Base-by-base conservation (phyloP, 306 rosid species). In the Castanea mollissima region DNA sequence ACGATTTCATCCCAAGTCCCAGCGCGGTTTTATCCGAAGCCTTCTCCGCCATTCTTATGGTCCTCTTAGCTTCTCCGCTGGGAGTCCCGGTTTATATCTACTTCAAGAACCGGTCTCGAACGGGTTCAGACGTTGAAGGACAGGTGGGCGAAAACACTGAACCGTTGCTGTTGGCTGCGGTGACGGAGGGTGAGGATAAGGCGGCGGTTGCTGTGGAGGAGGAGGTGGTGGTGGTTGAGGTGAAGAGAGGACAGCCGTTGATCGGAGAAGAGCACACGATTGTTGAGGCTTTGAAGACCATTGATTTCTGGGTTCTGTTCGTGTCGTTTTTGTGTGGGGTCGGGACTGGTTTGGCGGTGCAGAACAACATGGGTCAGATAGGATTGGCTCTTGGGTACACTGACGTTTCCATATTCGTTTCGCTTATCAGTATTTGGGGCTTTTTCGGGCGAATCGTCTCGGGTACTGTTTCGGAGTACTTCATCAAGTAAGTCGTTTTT, bases 361-460 rank as follows among this genome's bases (percentile, higher is more conserved):
- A 86, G 90, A 94, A 94, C 83, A 94, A 94, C 62, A 87, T 92
- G 98, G 98, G 97, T 46, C 98, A 94, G 86, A 92, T 94, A 74
- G 98, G 98, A 74, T 74, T 94, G 81, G 97, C 98, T 0, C 84
- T 94, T 0, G 97, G 98, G 6, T 90, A 87, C 86, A 83, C 81
- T 4, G 97, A 94, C 52, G 97, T 94, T 2, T 94, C 98, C 2
- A 69, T 92, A 14, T 94, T 94, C 69, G 91, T 94, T 0, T 92
- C 98, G 0, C 84, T 94, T 18, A 90, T 87, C 0, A 94, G 98
- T 12, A 92, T 94, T 67, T 92, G 87, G 83, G 98, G 98, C 0
- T 92, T 94, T 59, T 94, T 94, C 68, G 98, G 98, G 4, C 86
- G 97, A 51, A 90, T 94, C 38, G 25, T 84, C 2, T 89, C 96